These are phyloP conservation scores for Xylaria sp. DNA, from an alignment of 2,329 filamentous ascomycete species.

Conservation along the genomic window DNA sequence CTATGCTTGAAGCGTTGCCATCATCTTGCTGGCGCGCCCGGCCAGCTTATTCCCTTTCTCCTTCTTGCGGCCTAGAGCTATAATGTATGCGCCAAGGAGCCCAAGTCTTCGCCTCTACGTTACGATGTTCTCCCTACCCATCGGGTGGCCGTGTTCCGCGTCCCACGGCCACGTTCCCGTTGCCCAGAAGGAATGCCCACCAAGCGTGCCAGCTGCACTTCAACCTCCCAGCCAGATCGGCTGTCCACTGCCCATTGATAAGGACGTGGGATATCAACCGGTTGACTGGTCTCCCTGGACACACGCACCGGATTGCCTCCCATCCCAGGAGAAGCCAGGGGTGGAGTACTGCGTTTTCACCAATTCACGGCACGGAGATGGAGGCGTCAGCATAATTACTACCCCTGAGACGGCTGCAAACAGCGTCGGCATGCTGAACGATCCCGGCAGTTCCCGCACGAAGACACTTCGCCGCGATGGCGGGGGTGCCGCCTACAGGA, in stretches of 20 bases:
- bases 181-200: slow-evolving; percentile 20
- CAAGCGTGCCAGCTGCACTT: slow-evolving; percentile 20
- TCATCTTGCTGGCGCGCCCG: not conserved
- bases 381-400: slow-evolving; percentile 41
- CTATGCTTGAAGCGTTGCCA: slow-evolving; percentile 9
- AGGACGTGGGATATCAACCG: slow-evolving; percentile 13
- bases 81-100: slow-evolving; percentile 10
- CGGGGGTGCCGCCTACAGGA: slow-evolving; percentile 30
- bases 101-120: not conserved
- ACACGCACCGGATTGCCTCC: slow-evolving; percentile 27
- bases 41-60: not conserved
- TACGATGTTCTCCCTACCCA: slow-evolving; percentile 3
- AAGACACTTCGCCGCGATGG: slow-evolving; percentile 1
- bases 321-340: slow-evolving; percentile 10
- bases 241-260: slow-evolving; percentile 28
- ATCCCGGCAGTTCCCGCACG: slow-evolving; percentile 25
- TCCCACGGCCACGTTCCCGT: slow-evolving; percentile 6
- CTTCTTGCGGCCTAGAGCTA: slow-evolving; percentile 2
- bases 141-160: not conserved
- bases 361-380: slow-evolving; percentile 30
- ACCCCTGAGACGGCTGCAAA: slow-evolving; percentile 39
- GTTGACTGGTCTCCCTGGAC: slow-evolving; percentile 35
- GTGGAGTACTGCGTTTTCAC: slow-evolving; percentile 32
- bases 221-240: slow-evolving; percentile 18
- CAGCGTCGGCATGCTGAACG: slow-evolving; percentile 34